A percentile compares a stretch with the other conserved stretches of the same genome.
These are phyloP conservation scores for Aspergillus fumigatus DNA, from an alignment of 2,329 filamentous ascomycete genomes.

Conservation along the genomic window DNA sequence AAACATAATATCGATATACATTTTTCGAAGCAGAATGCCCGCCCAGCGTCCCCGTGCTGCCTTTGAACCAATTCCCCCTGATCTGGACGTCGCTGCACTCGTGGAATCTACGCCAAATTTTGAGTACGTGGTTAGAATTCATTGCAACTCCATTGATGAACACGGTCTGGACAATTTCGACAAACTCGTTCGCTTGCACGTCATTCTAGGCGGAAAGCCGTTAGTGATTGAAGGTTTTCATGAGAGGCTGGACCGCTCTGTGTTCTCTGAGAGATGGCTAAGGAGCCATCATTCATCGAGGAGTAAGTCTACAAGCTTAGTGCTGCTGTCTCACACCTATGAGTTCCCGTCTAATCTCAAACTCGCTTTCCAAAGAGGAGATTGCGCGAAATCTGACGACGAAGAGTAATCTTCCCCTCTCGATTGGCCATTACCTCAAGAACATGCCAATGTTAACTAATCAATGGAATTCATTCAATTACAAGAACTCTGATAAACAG, in stretches of 20 bases:
- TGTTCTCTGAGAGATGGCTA: slow-evolving; percentile 80
- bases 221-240: slow-evolving; percentile 90
- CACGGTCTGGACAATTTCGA: slow-evolving; percentile 78
- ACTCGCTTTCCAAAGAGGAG: slow-evolving; percentile 56
- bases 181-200: slow-evolving; percentile 75
- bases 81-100: slow-evolving; percentile 70
- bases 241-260: slow-evolving; percentile 64
- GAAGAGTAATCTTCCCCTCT: slow-evolving; percentile 73
- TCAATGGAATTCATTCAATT: slow-evolving; percentile 72
- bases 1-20: not conserved
- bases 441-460: slow-evolving; percentile 80
- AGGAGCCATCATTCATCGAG: slow-evolving; percentile 74
- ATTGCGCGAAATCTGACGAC: slow-evolving; percentile 74
- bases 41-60: slow-evolving; percentile 75
- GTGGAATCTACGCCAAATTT: slow-evolving; percentile 81
- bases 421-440: slow-evolving; percentile 82
- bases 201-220: slow-evolving; percentile 79
- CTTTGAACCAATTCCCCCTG: slow-evolving; percentile 85
- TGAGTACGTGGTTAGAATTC: slow-evolving; percentile 77
- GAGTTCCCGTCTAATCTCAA: slow-evolving; percentile 11
- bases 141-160: slow-evolving; percentile 69
- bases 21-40: slow-evolving; percentile 57
- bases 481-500: slow-evolving; percentile 73
- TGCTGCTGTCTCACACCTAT: not conserved
- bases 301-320: slow-evolving; percentile 46